Evolutionary conservation across 2,329 filamentous ascomycete genomes (phyloP).

Genomic region (Aspergillus pseudotamarii): DNA sequence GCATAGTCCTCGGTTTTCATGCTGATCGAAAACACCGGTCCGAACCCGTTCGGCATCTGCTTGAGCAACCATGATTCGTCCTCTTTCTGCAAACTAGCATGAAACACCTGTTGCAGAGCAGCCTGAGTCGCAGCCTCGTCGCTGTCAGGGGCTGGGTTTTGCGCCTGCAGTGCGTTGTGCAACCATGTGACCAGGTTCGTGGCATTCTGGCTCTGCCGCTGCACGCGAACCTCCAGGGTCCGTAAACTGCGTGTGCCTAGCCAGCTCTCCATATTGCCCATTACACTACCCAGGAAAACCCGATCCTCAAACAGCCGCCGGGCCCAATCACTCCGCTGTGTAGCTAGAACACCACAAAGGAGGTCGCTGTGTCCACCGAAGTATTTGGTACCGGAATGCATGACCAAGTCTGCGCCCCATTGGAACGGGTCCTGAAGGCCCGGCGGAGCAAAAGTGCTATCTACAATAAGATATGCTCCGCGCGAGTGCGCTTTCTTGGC

Average conservation of each 20-base stretch:
- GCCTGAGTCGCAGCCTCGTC: slow-evolving; percentile 52
- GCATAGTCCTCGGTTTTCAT: slow-evolving; percentile 66
- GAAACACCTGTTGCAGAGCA: slow-evolving; percentile 65
- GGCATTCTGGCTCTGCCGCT: slow-evolving; percentile 73
- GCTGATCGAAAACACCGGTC: slow-evolving; percentile 80
- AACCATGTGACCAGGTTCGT: slow-evolving; percentile 74
- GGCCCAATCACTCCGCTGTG: slow-evolving; percentile 63
- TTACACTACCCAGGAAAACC: slow-evolving; percentile 75
- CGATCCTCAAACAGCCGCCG: slow-evolving; percentile 67
- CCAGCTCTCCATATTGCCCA: slow-evolving; percentile 92
- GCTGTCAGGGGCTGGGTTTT: slow-evolving; percentile 40
- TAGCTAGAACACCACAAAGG: slow-evolving; percentile 82
- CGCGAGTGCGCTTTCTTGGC: slow-evolving; percentile 70
- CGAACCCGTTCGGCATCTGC: slow-evolving; percentile 92
- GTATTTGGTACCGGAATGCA: slow-evolving; percentile 96
- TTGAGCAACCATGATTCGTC: slow-evolving; percentile 71
- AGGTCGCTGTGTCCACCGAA: slow-evolving; percentile 93
- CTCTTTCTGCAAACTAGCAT: slow-evolving; percentile 77
- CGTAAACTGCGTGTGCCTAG: slow-evolving; percentile 82
- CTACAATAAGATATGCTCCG: slow-evolving; percentile 81
- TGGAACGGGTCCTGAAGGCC: slow-evolving; percentile 83
- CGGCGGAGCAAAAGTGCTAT: slow-evolving; percentile 91
- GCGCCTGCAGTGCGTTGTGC: slow-evolving; percentile 49
- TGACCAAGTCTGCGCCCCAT: slow-evolving; percentile 79
- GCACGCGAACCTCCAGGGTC: slow-evolving; percentile 81